phyloP scores from a whole-genome alignment of 306 rosid genomes.

The Lagenaria siceraria region DNA sequence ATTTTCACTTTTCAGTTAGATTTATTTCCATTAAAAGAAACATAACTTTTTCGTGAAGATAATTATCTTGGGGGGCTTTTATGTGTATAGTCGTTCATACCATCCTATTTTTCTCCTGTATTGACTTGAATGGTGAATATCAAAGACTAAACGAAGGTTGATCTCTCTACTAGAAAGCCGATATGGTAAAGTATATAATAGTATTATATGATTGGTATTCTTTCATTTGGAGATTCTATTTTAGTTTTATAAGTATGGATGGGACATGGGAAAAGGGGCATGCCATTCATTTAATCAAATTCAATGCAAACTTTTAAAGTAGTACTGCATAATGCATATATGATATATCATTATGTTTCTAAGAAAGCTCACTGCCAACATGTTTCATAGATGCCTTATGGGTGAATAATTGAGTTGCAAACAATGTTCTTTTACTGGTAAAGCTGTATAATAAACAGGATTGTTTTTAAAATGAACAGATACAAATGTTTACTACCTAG shows the following conservation, averaged over 20 bases:
- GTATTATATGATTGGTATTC: neutral
- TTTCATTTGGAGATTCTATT: neutral
- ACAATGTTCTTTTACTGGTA: neutral
- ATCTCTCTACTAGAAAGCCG: neutral
- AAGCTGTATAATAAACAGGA: neutral
- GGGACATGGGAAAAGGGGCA: neutral
- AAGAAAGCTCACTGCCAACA: neutral
- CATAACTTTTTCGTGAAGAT: neutral
- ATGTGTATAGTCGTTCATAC: neutral
- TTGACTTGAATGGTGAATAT: neutral
- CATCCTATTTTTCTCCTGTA: neutral
- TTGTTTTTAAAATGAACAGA: neutral
- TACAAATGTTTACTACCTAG: neutral
- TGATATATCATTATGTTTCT: neutral
- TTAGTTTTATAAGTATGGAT: neutral
- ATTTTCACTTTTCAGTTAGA: neutral
- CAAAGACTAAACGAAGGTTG: neutral
- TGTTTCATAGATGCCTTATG: neutral
- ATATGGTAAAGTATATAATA: neutral
- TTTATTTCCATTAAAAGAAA: neutral
- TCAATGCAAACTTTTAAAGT: neutral
- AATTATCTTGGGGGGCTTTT: neutral
- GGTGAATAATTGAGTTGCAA: neutral
- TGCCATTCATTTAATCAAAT: neutral
- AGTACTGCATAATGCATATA: neutral